phyloP scores from a whole-genome alignment of 2,329 filamentous ascomycete genomes.

The Neonectria punicea region DNA sequence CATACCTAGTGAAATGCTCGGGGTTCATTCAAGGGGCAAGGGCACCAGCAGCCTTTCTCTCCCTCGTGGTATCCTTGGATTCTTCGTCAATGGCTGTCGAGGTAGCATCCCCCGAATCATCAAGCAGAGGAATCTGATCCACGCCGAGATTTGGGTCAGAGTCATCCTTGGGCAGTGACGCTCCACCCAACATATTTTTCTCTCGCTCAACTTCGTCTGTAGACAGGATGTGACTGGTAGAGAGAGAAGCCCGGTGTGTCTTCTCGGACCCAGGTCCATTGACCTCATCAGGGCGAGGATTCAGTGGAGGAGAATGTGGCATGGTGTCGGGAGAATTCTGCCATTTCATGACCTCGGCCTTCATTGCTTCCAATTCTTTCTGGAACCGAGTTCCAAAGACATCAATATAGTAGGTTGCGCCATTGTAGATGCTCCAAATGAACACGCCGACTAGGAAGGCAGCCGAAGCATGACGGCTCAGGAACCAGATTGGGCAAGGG shows the following conservation, averaged over 20 bases:
- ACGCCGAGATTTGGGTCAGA: conserved; percentile 49
- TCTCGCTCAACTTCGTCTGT: conserved; percentile 32
- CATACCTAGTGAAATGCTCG: not conserved
- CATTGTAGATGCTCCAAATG: conserved; percentile 94
- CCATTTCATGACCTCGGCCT: conserved; percentile 89
- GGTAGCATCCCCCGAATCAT: conserved; percentile 51
- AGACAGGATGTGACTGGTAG: conserved; percentile 29
- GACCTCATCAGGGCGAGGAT: conserved; percentile 43
- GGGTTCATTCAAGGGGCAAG: not conserved
- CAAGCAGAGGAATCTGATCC: conserved; percentile 68
- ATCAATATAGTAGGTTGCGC: conserved; percentile 97
- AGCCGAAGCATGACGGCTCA: conserved; percentile 82
- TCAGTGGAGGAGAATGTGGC: conserved; percentile 49
- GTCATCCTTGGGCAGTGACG: conserved; percentile 30
- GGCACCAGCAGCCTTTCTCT: conserved; percentile 54
- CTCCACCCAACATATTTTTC: conserved; percentile 28
- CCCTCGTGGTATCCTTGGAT: conserved; percentile 58
- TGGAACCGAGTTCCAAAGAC: conserved; percentile 97
- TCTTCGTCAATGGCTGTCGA: conserved; percentile 57
- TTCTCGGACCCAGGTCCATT: conserved; percentile 23
- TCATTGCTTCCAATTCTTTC: conserved; percentile 91
- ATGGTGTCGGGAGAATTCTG: conserved; percentile 69
- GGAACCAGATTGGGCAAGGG: conserved; percentile 95
- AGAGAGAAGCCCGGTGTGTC: conserved; percentile 28
- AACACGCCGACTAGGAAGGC: conserved; percentile 85